phyloP scores from a whole-genome alignment of 805 yeast species.

The Spathaspora passalidarum region DNA sequence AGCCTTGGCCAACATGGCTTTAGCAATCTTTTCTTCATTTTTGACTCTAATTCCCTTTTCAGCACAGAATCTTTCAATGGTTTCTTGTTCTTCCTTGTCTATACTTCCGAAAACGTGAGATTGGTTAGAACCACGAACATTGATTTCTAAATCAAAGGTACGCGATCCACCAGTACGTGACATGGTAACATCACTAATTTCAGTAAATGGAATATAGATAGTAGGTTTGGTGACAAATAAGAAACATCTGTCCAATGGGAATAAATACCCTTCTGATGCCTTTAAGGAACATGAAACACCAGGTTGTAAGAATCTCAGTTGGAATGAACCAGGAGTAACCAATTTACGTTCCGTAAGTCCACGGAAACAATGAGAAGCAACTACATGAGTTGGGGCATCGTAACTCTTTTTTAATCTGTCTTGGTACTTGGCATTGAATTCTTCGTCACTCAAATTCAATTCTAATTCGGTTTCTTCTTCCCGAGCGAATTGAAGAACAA shows the following conservation, averaged over 20 bases:
- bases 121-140: slow-evolving; percentile 57
- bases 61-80: slow-evolving; percentile 70
- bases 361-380: slow-evolving; percentile 80
- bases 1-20: slow-evolving; percentile 74
- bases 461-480: slow-evolving; percentile 93
- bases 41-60: slow-evolving; percentile 76
- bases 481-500: slow-evolving; percentile 82
- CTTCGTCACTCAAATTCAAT: slow-evolving; percentile 79
- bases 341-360: slow-evolving; percentile 88
- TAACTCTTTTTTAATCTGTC: slow-evolving; percentile 71
- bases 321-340: slow-evolving; percentile 79
- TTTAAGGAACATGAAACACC: slow-evolving; percentile 90
- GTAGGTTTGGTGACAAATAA: slow-evolving; percentile 93
- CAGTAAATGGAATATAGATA: slow-evolving; percentile 82
- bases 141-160: slow-evolving; percentile 88
- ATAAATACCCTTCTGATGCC: slow-evolving; percentile 92
- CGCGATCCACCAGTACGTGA: slow-evolving; percentile 87
- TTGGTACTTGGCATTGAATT: slow-evolving; percentile 70
- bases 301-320: slow-evolving; percentile 72
- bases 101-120: slow-evolving; percentile 86
- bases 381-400: slow-evolving; percentile 83
- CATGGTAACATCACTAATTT: slow-evolving; percentile 71
- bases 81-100: slow-evolving; percentile 82
- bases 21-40: slow-evolving; percentile 88
- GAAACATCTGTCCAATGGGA: slow-evolving; percentile 88